Conservation (phyloP, 2,329 filamentous ascomycete species). For the Apiospora rasikravindrae region DNA sequence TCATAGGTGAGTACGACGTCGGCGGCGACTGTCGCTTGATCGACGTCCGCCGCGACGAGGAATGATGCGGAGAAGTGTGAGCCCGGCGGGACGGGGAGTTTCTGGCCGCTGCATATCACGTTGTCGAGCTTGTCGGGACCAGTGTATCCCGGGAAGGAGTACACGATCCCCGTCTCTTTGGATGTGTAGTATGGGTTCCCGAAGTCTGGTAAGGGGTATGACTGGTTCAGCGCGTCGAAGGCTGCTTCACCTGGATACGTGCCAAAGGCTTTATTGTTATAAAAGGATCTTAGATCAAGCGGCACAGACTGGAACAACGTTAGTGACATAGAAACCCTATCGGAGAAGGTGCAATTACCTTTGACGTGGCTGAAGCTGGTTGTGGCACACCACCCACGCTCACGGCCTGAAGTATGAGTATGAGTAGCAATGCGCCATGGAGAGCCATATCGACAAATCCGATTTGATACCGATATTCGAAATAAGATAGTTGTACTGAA, state of each 20-base stretch:
- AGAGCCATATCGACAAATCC: background rate
- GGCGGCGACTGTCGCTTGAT: conserved; percentile 44
- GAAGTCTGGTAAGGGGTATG: conserved; percentile 44
- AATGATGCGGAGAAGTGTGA: conserved; percentile 49
- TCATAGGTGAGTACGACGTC: conserved; percentile 49
- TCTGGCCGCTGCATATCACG: conserved; percentile 48
- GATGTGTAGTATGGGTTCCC: conserved; percentile 43
- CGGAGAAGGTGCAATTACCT: background rate
- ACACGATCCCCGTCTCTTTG: conserved; percentile 46
- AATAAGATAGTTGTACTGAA: background rate
- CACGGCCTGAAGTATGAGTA: background rate
- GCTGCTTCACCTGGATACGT: conserved; percentile 49
- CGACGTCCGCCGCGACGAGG: conserved; percentile 48
- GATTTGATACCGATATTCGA: background rate
- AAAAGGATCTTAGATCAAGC: conserved; percentile 41
- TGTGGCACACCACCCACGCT: background rate
- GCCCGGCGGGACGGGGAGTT: conserved; percentile 39
- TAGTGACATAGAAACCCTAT: background rate
- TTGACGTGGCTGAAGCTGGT: background rate
- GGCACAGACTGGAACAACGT: conserved; percentile 33
- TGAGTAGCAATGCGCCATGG: background rate
- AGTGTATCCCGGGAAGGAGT: conserved; percentile 49
- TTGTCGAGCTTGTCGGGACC: conserved; percentile 45
- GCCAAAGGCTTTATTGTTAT: conserved; percentile 56
- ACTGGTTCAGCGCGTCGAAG: conserved; percentile 49